A percentile compares a stretch with the other conserved stretches of the same genome.
Conservation (phyloP, 2,329 filamentous ascomycete species). For the Colletotrichum falcatum region DNA sequence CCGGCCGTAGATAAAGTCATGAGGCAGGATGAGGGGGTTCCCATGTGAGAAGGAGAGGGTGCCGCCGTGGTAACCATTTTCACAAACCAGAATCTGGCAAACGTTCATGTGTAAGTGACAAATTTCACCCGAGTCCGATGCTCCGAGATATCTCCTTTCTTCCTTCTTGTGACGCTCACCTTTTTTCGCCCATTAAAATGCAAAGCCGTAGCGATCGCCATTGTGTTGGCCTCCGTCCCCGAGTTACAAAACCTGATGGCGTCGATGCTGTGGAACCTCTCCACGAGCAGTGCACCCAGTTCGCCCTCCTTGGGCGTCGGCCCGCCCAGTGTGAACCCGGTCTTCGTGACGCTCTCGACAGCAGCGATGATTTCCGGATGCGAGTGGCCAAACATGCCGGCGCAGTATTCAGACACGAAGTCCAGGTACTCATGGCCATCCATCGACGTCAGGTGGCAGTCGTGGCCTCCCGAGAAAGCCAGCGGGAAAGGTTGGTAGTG, state of each 20-base stretch:
- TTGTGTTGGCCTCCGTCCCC: slow-evolving; percentile 73
- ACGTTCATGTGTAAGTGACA: neutral
- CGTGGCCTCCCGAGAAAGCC: slow-evolving; percentile 52
- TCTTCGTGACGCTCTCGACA: slow-evolving; percentile 57
- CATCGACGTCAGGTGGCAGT: slow-evolving; percentile 53
- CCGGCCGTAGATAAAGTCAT: slow-evolving; percentile 69
- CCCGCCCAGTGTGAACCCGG: slow-evolving; percentile 67
- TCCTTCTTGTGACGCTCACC: slow-evolving; percentile 44
- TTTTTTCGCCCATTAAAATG: slow-evolving; percentile 58
- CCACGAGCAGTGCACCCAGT: slow-evolving; percentile 64
- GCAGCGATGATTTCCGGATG: slow-evolving; percentile 65
- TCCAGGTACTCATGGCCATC: slow-evolving; percentile 66
- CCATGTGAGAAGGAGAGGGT: slow-evolving; percentile 52
- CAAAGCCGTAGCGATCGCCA: slow-evolving; percentile 67
- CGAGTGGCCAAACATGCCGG: slow-evolving; percentile 75
- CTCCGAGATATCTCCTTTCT: neutral
- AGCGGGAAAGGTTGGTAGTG: slow-evolving; percentile 59
- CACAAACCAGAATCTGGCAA: slow-evolving; percentile 56
- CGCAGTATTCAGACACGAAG: slow-evolving; percentile 72
- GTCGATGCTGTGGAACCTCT: slow-evolving; percentile 64
- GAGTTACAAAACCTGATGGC: slow-evolving; percentile 73
- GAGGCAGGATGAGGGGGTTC: slow-evolving; percentile 57
- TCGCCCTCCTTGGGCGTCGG: slow-evolving; percentile 63
- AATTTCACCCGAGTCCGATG: neutral
- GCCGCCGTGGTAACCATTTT: slow-evolving; percentile 64